Evolutionary conservation across 2,329 filamentous ascomycete species (phyloP).

Genomic region (Chaetothyriales sp.): DNA sequence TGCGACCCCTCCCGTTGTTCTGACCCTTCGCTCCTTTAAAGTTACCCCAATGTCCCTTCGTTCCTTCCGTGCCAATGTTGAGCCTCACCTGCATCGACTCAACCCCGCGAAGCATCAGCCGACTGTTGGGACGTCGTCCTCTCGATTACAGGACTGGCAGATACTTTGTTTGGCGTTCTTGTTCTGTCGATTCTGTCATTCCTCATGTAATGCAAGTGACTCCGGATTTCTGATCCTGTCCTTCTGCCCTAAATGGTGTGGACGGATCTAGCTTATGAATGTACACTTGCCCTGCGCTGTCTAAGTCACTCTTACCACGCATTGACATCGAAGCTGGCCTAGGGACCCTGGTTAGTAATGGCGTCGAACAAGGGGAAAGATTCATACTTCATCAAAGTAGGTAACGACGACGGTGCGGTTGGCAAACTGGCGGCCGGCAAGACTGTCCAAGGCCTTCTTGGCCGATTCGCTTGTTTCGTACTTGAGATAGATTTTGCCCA

Average conservation of each 20-base stretch:
- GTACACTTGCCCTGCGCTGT: neutral
- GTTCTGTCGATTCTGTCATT: neutral
- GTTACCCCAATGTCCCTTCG: neutral
- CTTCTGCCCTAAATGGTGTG: neutral
- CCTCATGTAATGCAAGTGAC: neutral
- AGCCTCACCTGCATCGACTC: neutral
- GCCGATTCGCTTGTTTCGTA: constrained; percentile 66
- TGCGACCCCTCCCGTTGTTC: neutral
- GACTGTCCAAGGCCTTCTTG: constrained; percentile 68
- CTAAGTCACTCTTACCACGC: constrained; percentile 50
- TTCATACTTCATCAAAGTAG: constrained; percentile 76
- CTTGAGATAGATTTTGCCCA: constrained; percentile 97
- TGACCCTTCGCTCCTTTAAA: neutral
- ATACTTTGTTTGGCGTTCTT: neutral
- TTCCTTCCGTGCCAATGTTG: neutral
- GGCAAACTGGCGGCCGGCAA: constrained; percentile 90
- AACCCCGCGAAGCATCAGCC: neutral
- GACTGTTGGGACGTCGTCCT: neutral
- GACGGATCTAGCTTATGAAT: neutral
- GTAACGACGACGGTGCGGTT: constrained; percentile 93
- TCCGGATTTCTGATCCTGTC: neutral
- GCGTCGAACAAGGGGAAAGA: constrained; percentile 14
- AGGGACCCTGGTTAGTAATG: constrained; percentile 10
- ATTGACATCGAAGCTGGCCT: constrained; percentile 88
- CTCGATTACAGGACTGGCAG: neutral